phyloP scores from a whole-genome alignment of 1,139 yeast genomes.

The Suhomyces bokatorum region DNA sequence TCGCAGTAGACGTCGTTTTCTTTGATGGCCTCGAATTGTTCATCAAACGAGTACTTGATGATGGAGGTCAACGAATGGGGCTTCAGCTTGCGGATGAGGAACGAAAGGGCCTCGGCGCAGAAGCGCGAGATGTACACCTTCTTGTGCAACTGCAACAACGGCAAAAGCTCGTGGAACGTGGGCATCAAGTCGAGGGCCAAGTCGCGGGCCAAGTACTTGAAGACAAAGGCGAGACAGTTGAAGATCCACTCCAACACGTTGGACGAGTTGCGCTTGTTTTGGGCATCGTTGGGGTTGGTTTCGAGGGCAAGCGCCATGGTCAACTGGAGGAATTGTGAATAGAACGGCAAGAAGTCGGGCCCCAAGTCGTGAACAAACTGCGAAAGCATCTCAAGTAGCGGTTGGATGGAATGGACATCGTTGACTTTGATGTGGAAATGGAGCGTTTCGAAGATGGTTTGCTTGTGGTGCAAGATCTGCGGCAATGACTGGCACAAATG shows the following conservation, averaged over 20 bases:
- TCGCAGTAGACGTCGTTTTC: slow-evolving; percentile 48
- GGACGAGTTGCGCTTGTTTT: slow-evolving; percentile 48
- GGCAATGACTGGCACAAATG: slow-evolving; percentile 70
- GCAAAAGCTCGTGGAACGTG: slow-evolving; percentile 66
- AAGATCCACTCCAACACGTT: slow-evolving; percentile 82
- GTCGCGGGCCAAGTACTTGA: slow-evolving; percentile 76
- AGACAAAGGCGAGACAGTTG: slow-evolving; percentile 81
- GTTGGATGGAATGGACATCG: slow-evolving; percentile 76
- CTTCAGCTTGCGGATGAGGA: slow-evolving; percentile 70
- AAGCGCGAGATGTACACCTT: slow-evolving; percentile 73
- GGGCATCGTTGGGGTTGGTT: slow-evolving; percentile 46
- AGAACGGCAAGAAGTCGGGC: slow-evolving; percentile 79
- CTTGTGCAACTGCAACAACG: slow-evolving; percentile 55
- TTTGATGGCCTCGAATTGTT: slow-evolving; percentile 33
- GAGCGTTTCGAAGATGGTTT: slow-evolving; percentile 57
- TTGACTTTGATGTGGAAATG: slow-evolving; percentile 49
- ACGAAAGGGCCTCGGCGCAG: slow-evolving; percentile 89
- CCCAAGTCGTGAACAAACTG: slow-evolving; percentile 94
- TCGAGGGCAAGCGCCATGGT: slow-evolving; percentile 54
- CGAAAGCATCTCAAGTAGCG: slow-evolving; percentile 74
- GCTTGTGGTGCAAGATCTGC: slow-evolving; percentile 73
- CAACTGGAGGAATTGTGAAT: slow-evolving; percentile 50
- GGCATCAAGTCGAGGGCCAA: slow-evolving; percentile 64
- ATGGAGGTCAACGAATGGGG: slow-evolving; percentile 48
- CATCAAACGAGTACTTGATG: slow-evolving; percentile 52